Evolutionary conservation across 192 early-diverging fungal genomes (phyloP).

Genomic region (Coemansia sp.): DNA sequence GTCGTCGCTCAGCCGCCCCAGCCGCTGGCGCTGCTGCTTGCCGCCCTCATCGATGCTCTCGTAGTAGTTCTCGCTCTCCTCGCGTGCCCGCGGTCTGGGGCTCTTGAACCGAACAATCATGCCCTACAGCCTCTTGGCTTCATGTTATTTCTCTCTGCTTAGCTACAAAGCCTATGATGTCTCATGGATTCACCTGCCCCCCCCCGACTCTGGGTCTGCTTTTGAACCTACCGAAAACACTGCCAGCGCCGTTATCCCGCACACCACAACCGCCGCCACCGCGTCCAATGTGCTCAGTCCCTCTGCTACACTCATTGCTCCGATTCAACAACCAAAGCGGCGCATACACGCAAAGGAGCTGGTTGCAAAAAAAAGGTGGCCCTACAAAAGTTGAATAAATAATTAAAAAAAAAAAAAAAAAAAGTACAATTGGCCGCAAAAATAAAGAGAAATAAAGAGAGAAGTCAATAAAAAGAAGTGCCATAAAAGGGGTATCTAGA

Average conservation of each 20-base stretch:
- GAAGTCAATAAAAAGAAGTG: not conserved
- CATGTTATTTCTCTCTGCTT: not conserved
- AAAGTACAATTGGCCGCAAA: not conserved
- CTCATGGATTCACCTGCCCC: not conserved
- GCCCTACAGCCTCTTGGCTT: slow-evolving; percentile 10
- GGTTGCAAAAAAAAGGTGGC: too few species aligned
- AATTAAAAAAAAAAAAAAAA: not conserved
- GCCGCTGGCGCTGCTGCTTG: slow-evolving; percentile 41
- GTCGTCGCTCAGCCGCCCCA: slow-evolving; percentile 24
- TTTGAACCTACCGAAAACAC: slow-evolving; percentile 27
- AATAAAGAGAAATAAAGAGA: not conserved
- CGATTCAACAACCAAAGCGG: not conserved
- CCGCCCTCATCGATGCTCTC: slow-evolving; percentile 39
- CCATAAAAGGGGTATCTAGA: not conserved
- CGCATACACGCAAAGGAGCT: too few species aligned
- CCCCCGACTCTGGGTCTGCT: not conserved
- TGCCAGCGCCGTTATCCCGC: slow-evolving; percentile 12
- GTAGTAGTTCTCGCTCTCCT: slow-evolving; percentile 55
- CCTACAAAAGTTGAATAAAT: not conserved
- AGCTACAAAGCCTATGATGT: not conserved
- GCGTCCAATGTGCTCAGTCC: slow-evolving; percentile 11
- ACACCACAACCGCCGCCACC: slow-evolving; percentile 9
- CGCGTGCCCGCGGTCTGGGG: slow-evolving; percentile 44
- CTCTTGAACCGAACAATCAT: slow-evolving; percentile 46
- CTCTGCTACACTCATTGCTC: not conserved